Conservation (phyloP, 441 rosid genomes). For the Metrosideros polymorpha region DNA sequence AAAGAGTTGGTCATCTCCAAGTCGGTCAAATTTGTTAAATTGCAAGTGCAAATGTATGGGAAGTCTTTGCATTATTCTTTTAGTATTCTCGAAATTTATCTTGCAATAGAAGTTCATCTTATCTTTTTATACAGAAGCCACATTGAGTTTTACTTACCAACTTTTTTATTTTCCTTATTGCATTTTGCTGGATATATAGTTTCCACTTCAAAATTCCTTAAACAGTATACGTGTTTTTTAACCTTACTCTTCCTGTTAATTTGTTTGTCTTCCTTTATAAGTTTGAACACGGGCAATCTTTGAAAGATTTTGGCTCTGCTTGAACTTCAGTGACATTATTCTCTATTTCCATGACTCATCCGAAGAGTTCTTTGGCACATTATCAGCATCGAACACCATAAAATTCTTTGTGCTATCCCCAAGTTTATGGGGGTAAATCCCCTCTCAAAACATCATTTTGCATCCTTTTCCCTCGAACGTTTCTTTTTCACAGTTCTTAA, state of each 20-base stretch:
- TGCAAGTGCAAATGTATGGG: neutral
- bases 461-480: neutral
- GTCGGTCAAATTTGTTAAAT: neutral
- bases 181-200: neutral
- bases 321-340: neutral
- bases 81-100: neutral
- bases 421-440: neutral
- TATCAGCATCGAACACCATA: neutral
- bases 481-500: neutral
- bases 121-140: neutral
- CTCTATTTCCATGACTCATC: neutral
- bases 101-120: neutral
- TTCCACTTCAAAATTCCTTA: neutral
- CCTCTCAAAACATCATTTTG: neutral
- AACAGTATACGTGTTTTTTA: neutral
- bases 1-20: neutral
- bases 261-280: neutral
- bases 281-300: neutral
- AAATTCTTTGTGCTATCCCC: neutral
- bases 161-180: neutral
- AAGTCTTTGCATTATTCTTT: neutral
- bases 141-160: neutral
- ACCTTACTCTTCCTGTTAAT: neutral
- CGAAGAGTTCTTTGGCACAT: neutral
- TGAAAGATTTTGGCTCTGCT: neutral